A percentile compares a stretch with the other conserved stretches of the same genome.
Conservation (phyloP, 1,284 basidiomycete genomes). For the Neolentinus lepideus region DNA sequence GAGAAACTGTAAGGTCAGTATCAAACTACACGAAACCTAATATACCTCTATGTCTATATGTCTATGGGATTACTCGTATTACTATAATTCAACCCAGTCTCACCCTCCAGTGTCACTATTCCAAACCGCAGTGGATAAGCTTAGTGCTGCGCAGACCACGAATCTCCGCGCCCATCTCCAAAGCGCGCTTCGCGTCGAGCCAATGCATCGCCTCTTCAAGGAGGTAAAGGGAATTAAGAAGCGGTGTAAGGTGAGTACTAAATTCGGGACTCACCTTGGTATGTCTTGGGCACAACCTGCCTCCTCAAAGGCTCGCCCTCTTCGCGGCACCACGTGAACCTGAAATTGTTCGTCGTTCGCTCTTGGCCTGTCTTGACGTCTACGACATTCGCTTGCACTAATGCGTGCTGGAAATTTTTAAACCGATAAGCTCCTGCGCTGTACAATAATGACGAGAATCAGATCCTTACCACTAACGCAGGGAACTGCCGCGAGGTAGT, state of each 20-base stretch:
- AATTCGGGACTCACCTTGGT: slow-evolving; percentile 40
- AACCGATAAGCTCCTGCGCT: no score
- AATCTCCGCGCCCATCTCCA: slow-evolving; percentile 57
- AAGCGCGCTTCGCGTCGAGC: slow-evolving; percentile 68
- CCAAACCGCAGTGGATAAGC: no score
- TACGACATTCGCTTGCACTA: slow-evolving; percentile 71
- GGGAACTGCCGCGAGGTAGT: slow-evolving; percentile 34
- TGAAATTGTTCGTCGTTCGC: slow-evolving; percentile 64
- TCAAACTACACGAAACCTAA: background rate
- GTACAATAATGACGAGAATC: slow-evolving; percentile 10
- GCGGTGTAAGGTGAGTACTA: background rate
- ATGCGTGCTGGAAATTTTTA: slow-evolving; percentile 44
- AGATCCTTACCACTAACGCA: slow-evolving; percentile 37
- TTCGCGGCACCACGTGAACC: slow-evolving; percentile 58
- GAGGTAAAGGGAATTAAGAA: background rate
- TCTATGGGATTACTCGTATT: background rate
- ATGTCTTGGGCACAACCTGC: slow-evolving; percentile 65
- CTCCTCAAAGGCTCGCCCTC: slow-evolving; percentile 34
- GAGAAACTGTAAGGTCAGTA: background rate
- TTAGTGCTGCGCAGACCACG: slow-evolving; percentile 24
- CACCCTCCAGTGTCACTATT: no score
- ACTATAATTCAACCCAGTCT: background rate
- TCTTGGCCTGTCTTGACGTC: slow-evolving; percentile 66
- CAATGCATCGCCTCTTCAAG: slow-evolving; percentile 72
- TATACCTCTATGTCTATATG: background rate